Base-by-base conservation (phyloP, 139 green algal species). In the Chlorella sp. region DNA sequence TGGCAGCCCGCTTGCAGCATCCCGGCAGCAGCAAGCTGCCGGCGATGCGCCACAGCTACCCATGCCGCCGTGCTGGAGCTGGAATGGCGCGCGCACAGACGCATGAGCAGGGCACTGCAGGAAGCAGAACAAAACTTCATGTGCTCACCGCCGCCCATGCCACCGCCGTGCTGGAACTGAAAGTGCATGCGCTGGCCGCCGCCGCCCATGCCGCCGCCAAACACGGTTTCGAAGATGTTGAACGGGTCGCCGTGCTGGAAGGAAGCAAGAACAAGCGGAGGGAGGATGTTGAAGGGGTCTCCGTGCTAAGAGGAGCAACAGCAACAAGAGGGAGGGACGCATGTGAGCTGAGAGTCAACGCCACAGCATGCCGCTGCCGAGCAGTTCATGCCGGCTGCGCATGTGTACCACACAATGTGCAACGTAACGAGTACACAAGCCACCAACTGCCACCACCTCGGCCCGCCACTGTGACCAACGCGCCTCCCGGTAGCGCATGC, bases 191-290 rank as follows among this genome's bases (percentile, higher is more conserved):
- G 76, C 38, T 88, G 67, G 28, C 85, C 62, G 51, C 73, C 85
- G 40, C 58, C 64, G 51, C 86, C 84, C 20, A 86, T 87, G 20
- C 84, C 88, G n/a, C 88, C 87, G 8, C 94, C 94, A 79, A 97
- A 96, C 56, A 97, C 95, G 34, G 76, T 87, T 28, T 97, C 93
- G 85, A 97, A 97, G 60, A 96, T 94, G 30, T 97, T 90, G 68
- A 95, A 94, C 0, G 94, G 91, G 58, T 97, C 92, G 20, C 89
- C 91, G 81, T 95, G 90, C 85, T 83, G 54, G 56, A 84, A 16
- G 46, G 8, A 20, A 60, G 51, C n/a, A n/a, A 60, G 13, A 2
- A 11, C 22, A 43, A 46, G n/a, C 34, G 9, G 19, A 28, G 67
- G 13, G 64, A 32, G 19, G 76, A 67, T 1, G 16, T 17, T 28